These are phyloP conservation scores for Arthrobotrys iridis DNA, from an alignment of 2,329 filamentous ascomycete species.

Conservation along the genomic window DNA sequence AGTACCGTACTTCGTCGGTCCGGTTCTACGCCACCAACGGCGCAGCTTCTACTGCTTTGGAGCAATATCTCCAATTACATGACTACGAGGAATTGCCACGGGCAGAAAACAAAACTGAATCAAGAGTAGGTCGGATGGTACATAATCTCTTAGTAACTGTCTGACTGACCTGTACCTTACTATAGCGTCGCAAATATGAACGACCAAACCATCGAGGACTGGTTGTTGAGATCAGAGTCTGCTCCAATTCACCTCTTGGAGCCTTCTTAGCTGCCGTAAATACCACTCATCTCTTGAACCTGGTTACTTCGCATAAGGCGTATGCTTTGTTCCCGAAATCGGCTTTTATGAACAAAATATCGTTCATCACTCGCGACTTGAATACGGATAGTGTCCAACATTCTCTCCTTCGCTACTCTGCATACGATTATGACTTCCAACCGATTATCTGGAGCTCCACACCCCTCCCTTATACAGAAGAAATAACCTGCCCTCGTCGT, in stretches of 20 bases:
- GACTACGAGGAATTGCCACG: constrained; percentile 31
- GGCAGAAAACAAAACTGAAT: constrained; percentile 13
- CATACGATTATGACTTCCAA: constrained; percentile 37
- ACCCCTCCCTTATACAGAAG: constrained; percentile 21
- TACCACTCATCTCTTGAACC: constrained; percentile 42
- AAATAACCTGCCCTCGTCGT: constrained; percentile 39
- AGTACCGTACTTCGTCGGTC: constrained; percentile 16
- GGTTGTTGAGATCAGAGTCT: constrained; percentile 38
- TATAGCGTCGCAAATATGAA: constrained; percentile 1
- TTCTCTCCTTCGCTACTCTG: constrained; percentile 29
- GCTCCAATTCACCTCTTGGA: constrained; percentile 37
- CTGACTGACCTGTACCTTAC: neutral
- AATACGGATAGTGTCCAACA: constrained; percentile 48
- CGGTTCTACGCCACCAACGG: constrained; percentile 40
- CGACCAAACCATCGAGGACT: neutral
- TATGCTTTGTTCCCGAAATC: constrained; percentile 41
- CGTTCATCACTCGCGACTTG: constrained; percentile 40
- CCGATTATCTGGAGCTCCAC: constrained; percentile 31
- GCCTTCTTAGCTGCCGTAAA: constrained; percentile 47
- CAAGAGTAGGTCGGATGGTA: constrained; percentile 19
- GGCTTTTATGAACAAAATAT: constrained; percentile 35
- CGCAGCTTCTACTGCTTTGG: constrained; percentile 10
- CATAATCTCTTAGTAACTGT: neutral
- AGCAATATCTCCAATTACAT: constrained; percentile 20
- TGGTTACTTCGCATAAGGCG: constrained; percentile 42